Evolutionary conservation across 2,329 filamentous ascomycete species (phyloP), one percentile per base, ranked within the genome.

Genomic region (Colletotrichum sp.): DNA sequence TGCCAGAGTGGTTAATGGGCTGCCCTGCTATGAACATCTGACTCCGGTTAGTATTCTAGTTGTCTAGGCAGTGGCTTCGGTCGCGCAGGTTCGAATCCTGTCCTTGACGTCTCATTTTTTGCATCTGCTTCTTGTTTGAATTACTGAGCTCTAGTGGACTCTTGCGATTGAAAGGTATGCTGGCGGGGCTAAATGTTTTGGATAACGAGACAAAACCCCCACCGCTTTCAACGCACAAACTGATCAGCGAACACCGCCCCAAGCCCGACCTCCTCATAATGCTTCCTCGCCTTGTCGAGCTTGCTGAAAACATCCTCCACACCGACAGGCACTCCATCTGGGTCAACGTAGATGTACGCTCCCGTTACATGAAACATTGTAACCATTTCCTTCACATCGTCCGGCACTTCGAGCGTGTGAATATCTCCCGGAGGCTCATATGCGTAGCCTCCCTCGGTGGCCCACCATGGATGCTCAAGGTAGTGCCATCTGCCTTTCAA

Each of bases 381-480:
- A 6, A 82, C 78, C 83, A 84, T 84, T 71, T 84, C 83, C 49
- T 79, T 76, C 1, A 83, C 82, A 13, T 80, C 83, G 2, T 82
- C 81, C 1, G 83, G 82, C 1, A 84, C 83, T 65, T 84, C 81
- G 9, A 84, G 76, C 6, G 82, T 85, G 63, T 85, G 82, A 32
- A 84, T 84, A 60, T 85, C 82, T 3, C 82, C 82, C 1, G 80
- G 82, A 1, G 83, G 83, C 78, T 84, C 83, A 66, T 80, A 85
- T 0, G 82, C 81, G 73, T 84, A 82, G 5, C 83, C 80, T 7
- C 83, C 83, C 66, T 84, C 81, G 2, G 78, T 80, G 1, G 83
- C 83, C 83, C 82, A 85, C 83, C 83, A 84, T 1, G 79, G 78
- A 57, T 85, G 82, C 72, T 85, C 83, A 5, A 85, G 80, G 59